phyloP scores from a whole-genome alignment of 2,329 filamentous ascomycete genomes.

The Chrysoporthe puriensis region DNA sequence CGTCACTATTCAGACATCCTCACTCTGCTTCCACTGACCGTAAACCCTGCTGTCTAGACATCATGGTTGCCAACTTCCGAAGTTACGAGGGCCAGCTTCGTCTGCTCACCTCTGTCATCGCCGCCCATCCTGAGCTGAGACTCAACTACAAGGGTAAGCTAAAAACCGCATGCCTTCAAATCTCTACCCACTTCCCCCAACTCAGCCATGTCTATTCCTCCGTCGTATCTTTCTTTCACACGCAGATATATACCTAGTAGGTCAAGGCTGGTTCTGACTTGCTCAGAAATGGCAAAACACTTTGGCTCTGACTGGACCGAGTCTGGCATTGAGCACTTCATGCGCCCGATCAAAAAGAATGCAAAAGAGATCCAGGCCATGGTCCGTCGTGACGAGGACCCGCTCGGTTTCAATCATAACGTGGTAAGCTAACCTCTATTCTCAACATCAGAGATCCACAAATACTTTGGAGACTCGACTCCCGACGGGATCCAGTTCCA shows the following conservation, averaged over 20 bases:
- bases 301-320: conserved; percentile 55
- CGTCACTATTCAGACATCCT: not conserved
- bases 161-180: not conserved
- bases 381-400: conserved; percentile 43
- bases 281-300: conserved; percentile 50
- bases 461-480: conserved; percentile 63
- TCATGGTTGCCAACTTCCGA: conserved; percentile 62
- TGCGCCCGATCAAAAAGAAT: conserved; percentile 51
- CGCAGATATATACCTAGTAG: not conserved
- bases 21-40: not conserved
- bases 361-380: conserved; percentile 43
- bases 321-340: conserved; percentile 54
- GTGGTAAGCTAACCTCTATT: conserved; percentile 27
- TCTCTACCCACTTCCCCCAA: conserved; percentile 1
- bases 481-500: conserved; percentile 62
- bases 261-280: conserved; percentile 30
- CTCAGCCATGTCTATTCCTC: not conserved
- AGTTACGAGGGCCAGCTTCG: conserved; percentile 63
- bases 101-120: conserved; percentile 64
- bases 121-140: conserved; percentile 56
- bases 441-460: conserved; percentile 55
- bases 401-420: conserved; percentile 44
- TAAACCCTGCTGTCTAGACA: not conserved
- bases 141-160: conserved; percentile 65
- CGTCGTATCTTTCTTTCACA: not conserved